Evolutionary conservation across 805 yeast species (phyloP), one percentile per base, ranked within the genome.

Genomic region (Metschnikowia drakensbergensis): DNA sequence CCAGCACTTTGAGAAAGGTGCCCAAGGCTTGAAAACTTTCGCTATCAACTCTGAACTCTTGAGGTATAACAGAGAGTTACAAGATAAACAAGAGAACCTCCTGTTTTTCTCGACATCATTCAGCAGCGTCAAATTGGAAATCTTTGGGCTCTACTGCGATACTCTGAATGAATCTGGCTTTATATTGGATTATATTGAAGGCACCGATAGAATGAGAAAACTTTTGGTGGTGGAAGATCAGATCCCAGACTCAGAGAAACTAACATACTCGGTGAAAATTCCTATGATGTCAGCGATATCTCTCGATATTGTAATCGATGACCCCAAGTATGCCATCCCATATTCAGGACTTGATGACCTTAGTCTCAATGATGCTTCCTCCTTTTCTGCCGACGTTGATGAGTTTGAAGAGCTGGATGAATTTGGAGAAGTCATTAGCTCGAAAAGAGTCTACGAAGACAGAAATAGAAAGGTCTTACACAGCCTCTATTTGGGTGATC

Each of bases 391-490:
- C 22, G 58, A 54, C 4, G 35, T 45, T 11, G 66, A 63, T 48
- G 63, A 58, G 5, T 70, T 59, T 55, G 62, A 58, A 37, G 56
- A 56, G 11, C 45, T 55, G 4, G 59, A 57, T 5, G 61, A 55
- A 13, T 46, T 45, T 4, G 47, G 51, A 1, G 65, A 59, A 27
- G 28, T 49, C 11, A 47, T 42, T 28, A 45, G 26, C 29, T 49
- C 45, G 8, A 33, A 30, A 17, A 36, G 35, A 10, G 45, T 52
- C 3, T 74, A 75, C 46, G 85, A 82, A 52, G 95, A 88, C 61
- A 81, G 81, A 57, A 87, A 88, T 61, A 68, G 96, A 47, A 85
- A 84, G 58, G 84, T 89, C 0, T 66, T 88, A 22, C 75, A 91
- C 49, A 79, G 87, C 56, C 67, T 89, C 47, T 82, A 69, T 55